Conservation (phyloP, 495 filamentous ascomycete species). For the Peziza echinospora region DNA sequence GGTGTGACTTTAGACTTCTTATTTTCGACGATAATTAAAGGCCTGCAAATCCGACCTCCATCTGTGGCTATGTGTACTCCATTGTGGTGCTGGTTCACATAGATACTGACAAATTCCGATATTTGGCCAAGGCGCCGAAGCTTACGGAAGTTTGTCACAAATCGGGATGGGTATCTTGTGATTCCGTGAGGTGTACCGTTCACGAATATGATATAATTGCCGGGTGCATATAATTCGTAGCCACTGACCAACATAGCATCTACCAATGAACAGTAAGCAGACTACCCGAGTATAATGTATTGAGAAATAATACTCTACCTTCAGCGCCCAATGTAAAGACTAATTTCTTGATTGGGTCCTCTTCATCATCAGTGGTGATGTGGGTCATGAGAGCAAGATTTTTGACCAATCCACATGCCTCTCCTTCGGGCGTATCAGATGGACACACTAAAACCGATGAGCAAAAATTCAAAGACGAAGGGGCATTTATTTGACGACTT, state of each 20-base stretch:
- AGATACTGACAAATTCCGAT: constrained; percentile 85
- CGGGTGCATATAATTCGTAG: constrained; percentile 57
- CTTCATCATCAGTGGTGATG: constrained; percentile 87
- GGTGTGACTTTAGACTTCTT: constrained; percentile 53
- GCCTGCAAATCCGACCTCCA: constrained; percentile 85
- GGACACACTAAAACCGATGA: constrained; percentile 53
- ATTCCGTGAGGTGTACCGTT: constrained; percentile 84
- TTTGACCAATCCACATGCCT: constrained; percentile 93
- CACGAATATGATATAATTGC: constrained; percentile 77
- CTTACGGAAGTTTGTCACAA: constrained; percentile 59
- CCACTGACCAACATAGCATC: constrained; percentile 33
- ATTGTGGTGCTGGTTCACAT: constrained; percentile 76
- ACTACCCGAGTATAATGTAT: too few relatives aligned
- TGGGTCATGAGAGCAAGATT: constrained; percentile 98
- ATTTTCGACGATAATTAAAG: constrained; percentile 81
- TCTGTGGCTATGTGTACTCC: constrained; percentile 92
- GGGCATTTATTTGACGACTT: not conserved
- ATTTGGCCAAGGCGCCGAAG: constrained; percentile 71
- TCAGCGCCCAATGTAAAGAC: constrained; percentile 61
- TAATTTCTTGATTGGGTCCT: constrained; percentile 61
- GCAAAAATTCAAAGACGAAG: not conserved
- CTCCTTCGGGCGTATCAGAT: constrained; percentile 93
- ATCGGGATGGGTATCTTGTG: constrained; percentile 60
- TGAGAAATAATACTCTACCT: constrained; percentile 13
- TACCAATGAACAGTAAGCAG: too few relatives aligned